Evolutionary conservation across 108 stramenopile species (phyloP), one percentile per base, ranked within the genome.

Genomic region (Skeletonema grethae): DNA sequence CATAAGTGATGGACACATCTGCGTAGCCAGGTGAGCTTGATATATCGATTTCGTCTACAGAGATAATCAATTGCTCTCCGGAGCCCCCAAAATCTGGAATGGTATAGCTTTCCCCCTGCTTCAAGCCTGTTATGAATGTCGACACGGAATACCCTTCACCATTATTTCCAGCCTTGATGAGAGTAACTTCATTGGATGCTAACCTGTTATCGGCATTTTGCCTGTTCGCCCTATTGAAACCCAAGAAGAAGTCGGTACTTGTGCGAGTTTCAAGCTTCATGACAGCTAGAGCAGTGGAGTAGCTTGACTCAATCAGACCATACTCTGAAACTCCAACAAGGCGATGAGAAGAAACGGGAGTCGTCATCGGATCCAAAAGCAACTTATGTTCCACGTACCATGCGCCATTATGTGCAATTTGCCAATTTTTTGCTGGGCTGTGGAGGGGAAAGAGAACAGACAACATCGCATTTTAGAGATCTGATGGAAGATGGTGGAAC

Each of bases 311-410:
- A 4, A 29, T 63, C 13, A 45, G 31, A 20, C 63, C 62, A 63
- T 70, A 70, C 16, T 70, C 62, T 57, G 69, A 62, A 43, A 70
- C 38, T n/a, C 69, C 69, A 7, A 70, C 31, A 43, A 70, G n/a
- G 8, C 28, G 32, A 18, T 30, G 28, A 12, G 20, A 43, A n/a
- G 41, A 15, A 4, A 43, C 13, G 0, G 15, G 41, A 4, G 41
- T 43, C n/a, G 41, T 24, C 28, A 0, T 31, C 22, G 57, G 32
- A 31, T 58, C 57, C 13, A 58, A 58, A 31, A 58, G 29, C 22
- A 30, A 4, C 15, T 28, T 58, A 15, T 30, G 57, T 24, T 58
- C 30, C 2, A 30, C 31, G 57, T 43, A 43, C 41, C 41, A 43
- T n/a, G 41, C 41, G 15, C 41, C 41, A n/a, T 43, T 3, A n/a